Base-by-base conservation (phyloP, 805 yeast genomes). In the Pichia ethanolica region DNA sequence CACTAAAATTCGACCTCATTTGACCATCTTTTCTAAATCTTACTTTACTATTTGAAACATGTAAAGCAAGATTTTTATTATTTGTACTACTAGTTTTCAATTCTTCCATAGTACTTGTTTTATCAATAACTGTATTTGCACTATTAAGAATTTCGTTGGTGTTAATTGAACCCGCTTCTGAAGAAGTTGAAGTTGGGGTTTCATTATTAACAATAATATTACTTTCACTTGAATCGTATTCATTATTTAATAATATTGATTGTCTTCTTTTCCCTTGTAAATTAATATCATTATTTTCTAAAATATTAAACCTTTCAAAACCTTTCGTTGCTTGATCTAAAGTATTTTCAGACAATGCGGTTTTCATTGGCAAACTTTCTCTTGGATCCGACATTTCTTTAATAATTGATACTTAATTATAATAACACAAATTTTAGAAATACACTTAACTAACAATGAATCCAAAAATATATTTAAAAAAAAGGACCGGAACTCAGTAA, bases 1-100 rank as follows among this genome's bases (percentile, higher is more conserved):
- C 87, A 5, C 74, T 73, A 58, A 81, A 80, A 48, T 76, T 71
- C 4, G 83, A 79, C 32, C 75, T 64, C 53, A 70, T 70, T 39
- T 66, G 42, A 5, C 72, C 72, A 44, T 69, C 68, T 25, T 53
- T 51, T 8, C 56, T 56, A 51, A 56, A 57, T 36, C 68, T 28
- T 35, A 53, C 46, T 27, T 52, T 46, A 42, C 46, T 50, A 7
- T 27, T 12, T 14, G 14, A 39, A 9, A 49, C 40, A 38, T 52
- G 46, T 20, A 35, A 44, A 10, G 20, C 12, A 35, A 46, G 39
- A 11, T 14, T n/a, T 14, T 35, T 38, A 13, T 38, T 11, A 12
- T 14, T 36, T 20, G 27, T 3, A 9, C 32, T 9, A 20, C 3
- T 20, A 20, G 20, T 20, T 20, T 20, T 20, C 20, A 20, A 20